These are phyloP conservation scores for Cryptococcus hybrid DNA, from an alignment of 1,284 basidiomycete species.

Conservation along the genomic window DNA sequence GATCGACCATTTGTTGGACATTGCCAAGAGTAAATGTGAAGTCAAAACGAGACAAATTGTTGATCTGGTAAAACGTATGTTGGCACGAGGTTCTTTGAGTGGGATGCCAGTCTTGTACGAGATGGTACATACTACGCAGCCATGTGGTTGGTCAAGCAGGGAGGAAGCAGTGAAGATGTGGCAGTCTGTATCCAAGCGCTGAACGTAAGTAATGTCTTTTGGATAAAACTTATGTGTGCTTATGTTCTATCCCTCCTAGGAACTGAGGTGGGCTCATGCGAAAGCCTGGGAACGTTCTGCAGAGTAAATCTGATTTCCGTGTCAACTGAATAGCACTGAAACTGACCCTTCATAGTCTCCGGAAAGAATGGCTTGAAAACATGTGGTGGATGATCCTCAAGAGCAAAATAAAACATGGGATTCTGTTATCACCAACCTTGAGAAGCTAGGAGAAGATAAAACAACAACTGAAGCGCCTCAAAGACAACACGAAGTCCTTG, in stretches of 20 bases:
- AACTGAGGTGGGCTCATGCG: conserved; percentile 77
- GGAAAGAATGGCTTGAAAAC: conserved; percentile 23
- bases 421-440: conserved; percentile 5
- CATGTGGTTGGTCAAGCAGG: conserved; percentile 60
- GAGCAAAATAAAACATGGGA: conserved; percentile 8
- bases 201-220: conserved; percentile 53
- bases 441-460: conserved; percentile 1
- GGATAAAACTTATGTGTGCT: not conserved
- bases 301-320: conserved; percentile 22
- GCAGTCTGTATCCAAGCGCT: conserved; percentile 68
- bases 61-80: conserved; percentile 56
- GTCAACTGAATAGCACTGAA: not conserved
- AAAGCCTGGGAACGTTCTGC: conserved; percentile 63
- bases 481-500: too few species aligned
- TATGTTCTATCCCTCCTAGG: conserved; percentile 33
- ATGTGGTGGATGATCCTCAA: conserved; percentile 1
- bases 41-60: conserved; percentile 52
- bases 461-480: too few species aligned
- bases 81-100: conserved; percentile 62
- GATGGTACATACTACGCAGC: conserved; percentile 66
- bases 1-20: conserved; percentile 54
- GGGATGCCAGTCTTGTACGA: conserved; percentile 74
- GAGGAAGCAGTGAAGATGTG: conserved; percentile 66
- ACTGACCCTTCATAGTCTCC: conserved; percentile 15
- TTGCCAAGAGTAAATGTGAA: conserved; percentile 58